These are phyloP conservation scores for Colletotrichum simmondsii DNA, from an alignment of 2,329 filamentous ascomycete species.

Conservation along the genomic window DNA sequence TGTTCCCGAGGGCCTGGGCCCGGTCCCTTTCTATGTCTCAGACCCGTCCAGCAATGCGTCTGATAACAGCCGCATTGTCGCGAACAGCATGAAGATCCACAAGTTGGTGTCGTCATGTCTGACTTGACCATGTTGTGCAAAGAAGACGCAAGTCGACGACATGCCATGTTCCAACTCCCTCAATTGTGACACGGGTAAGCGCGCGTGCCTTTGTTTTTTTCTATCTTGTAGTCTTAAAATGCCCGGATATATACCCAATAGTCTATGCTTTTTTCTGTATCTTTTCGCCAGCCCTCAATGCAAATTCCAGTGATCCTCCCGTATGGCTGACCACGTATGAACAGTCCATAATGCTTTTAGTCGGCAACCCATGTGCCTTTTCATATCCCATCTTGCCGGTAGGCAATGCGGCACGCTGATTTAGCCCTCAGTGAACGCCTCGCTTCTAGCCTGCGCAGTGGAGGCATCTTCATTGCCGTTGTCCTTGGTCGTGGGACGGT, in stretches of 20 bases:
- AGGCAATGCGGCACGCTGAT: neutral
- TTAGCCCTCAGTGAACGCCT: conserved; percentile 54
- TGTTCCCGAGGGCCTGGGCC: neutral
- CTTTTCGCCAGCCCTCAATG: conserved; percentile 10
- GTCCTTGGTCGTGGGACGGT: conserved; percentile 53
- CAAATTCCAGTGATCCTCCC: conserved; percentile 14
- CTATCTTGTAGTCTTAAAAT: conserved; percentile 24
- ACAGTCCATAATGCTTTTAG: conserved; percentile 10
- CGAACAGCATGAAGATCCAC: neutral
- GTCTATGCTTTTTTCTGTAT: conserved; percentile 24
- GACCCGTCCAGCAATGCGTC: neutral
- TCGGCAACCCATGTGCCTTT: conserved; percentile 3
- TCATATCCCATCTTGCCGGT: neutral
- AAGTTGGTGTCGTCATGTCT: neutral
- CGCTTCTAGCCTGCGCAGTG: conserved; percentile 49
- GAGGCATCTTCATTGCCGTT: conserved; percentile 41
- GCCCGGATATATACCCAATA: conserved; percentile 16
- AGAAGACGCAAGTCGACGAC: neutral
- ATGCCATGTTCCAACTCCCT: neutral
- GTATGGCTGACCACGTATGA: conserved; percentile 17
- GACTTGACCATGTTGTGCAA: neutral
- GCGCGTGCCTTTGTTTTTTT: neutral
- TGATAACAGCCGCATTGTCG: neutral
- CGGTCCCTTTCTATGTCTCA: neutral
- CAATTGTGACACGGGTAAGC: neutral